These are phyloP conservation scores for Bacidia gigantensis DNA, from an alignment of 495 filamentous ascomycete species.

Conservation along the genomic window DNA sequence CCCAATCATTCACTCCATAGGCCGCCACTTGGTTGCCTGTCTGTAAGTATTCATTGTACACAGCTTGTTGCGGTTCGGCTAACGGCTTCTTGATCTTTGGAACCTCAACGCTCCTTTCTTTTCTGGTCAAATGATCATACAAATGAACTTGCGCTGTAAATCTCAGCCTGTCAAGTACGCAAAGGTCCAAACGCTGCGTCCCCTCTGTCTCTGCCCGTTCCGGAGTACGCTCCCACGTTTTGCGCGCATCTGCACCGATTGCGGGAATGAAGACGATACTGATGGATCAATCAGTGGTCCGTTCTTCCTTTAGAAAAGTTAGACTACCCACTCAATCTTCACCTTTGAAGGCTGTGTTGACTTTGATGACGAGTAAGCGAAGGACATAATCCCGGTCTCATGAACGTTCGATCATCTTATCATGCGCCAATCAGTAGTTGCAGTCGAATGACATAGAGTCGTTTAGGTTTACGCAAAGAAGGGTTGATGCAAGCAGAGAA, in stretches of 20 bases:
- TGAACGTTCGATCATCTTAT: neutral
- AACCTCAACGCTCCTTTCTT: constrained; percentile 6
- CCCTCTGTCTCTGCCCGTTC: constrained; percentile 12
- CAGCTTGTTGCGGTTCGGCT: neutral
- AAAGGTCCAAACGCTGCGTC: constrained; percentile 20
- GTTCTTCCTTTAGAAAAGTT: constrained; percentile 5
- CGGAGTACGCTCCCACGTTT: constrained; percentile 22
- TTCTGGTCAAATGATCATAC: constrained; percentile 12
- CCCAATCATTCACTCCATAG: constrained; percentile 14
- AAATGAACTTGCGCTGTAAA: constrained; percentile 10
- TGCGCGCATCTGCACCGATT: constrained; percentile 29
- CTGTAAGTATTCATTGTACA: neutral
- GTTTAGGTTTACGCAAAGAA: too few species aligned
- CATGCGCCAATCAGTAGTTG: too few species aligned
- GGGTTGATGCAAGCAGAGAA: too few species aligned
- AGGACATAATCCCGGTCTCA: constrained; percentile 3
- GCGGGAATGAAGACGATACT: constrained; percentile 34
- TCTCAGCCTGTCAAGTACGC: constrained; percentile 18
- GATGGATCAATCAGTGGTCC: neutral
- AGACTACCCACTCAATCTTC: constrained; percentile 28
- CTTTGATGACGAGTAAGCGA: constrained; percentile 8
- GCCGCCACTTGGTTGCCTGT: neutral
- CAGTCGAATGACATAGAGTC: too few species aligned
- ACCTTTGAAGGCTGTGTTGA: constrained; percentile 1
- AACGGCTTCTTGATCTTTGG: neutral